Conservation (phyloP, 768 basidiomycete species). For the Lactifluus hygrophoroides region DNA sequence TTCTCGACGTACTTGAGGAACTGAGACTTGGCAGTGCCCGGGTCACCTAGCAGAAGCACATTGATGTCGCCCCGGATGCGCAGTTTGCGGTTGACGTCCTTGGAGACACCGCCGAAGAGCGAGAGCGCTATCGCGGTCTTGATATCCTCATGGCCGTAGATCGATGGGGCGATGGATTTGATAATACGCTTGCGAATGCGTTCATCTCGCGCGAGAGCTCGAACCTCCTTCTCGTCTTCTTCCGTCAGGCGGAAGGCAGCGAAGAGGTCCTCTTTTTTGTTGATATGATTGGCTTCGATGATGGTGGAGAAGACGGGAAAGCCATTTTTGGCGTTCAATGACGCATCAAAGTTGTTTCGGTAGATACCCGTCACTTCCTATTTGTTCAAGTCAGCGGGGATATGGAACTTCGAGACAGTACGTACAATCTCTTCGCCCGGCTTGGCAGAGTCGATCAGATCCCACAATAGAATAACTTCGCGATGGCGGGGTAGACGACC, state of each 20-base stretch:
- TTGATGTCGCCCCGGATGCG: conserved; percentile 98
- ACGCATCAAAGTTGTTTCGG: conserved; percentile 97
- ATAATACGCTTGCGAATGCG: conserved; percentile 95
- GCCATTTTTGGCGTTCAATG: conserved; percentile 96
- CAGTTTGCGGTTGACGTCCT: conserved; percentile 95
- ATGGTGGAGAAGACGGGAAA: conserved; percentile 99
- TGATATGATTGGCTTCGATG: conserved; percentile 96
- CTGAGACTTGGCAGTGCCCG: conserved; percentile 98
- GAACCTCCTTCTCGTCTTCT: conserved; percentile 92
- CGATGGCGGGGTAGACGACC: conserved; percentile 95
- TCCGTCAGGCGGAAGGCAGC: conserved; percentile 97
- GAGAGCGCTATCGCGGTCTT: conserved; percentile 95
- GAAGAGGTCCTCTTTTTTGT: conserved; percentile 98
- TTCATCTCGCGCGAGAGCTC: conserved; percentile 78
- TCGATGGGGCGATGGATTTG: conserved; percentile 97
- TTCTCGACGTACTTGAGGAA: conserved; percentile 99
- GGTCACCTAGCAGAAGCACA: conserved; percentile 90
- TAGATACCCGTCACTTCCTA: conserved; percentile 98
- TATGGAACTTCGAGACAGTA: neutral
- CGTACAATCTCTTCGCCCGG: conserved; percentile 96
- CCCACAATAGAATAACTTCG: conserved; percentile 95
- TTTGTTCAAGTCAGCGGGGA: conserved; percentile 11
- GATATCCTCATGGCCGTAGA: conserved; percentile 99
- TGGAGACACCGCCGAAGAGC: conserved; percentile 87
- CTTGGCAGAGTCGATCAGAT: conserved; percentile 95